Evolutionary conservation across 345 rosid genomes (phyloP).

Genomic region (Erucastrum elatum): DNA sequence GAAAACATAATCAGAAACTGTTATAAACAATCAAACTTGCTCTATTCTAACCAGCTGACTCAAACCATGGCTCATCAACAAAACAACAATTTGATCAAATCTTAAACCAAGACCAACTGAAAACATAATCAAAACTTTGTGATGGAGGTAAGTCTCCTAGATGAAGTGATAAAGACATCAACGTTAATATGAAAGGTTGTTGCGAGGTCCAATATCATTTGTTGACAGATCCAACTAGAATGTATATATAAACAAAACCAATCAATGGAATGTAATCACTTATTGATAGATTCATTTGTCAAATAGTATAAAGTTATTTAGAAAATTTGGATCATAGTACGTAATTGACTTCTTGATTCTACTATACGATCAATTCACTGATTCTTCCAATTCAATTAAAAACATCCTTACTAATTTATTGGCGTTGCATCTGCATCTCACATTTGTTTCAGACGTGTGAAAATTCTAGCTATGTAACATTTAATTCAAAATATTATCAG

Average conservation of each 20-base stretch:
- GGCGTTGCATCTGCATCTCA: neutral
- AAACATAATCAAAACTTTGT: neutral
- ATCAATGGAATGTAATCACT: neutral
- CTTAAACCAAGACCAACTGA: neutral
- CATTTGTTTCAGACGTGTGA: neutral
- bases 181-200: slow-evolving; percentile 26
- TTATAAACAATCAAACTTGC: no score
- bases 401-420: neutral
- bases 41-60: neutral
- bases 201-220: slow-evolving; percentile 20
- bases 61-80: neutral
- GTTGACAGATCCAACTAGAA: slow-evolving; percentile 8
- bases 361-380: neutral
- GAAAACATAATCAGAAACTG: no score
- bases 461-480: neutral
- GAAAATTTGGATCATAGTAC: neutral
- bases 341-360: neutral
- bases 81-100: neutral
- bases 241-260: neutral
- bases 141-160: neutral
- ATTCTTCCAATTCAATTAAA: neutral
- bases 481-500: neutral
- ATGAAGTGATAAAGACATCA: slow-evolving; percentile 6
- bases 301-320: neutral
- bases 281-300: neutral